A percentile compares a stretch with the other conserved stretches of the same genome.
These are phyloP conservation scores for Kurtzmaniella quercitrusa DNA, from an alignment of 1,139 yeast species.

Conservation along the genomic window DNA sequence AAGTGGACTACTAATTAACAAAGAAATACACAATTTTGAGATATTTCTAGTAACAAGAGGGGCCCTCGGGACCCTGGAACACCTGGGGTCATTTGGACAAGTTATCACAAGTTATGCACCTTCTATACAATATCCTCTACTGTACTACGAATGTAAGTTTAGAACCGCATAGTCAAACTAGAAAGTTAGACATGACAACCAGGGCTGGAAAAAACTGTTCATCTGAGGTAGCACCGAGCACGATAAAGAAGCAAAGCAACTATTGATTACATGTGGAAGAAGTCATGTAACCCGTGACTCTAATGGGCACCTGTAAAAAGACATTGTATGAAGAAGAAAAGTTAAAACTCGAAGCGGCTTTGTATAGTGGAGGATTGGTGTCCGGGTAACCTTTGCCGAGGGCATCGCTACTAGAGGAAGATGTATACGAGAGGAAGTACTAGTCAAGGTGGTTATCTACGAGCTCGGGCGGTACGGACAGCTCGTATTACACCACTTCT, in stretches of 20 bases:
- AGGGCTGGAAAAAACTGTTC: slow-evolving; percentile 55
- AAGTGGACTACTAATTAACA: too few species aligned
- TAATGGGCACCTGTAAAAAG: slow-evolving; percentile 86
- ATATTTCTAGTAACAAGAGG: too few species aligned
- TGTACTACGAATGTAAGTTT: slow-evolving; percentile 47
- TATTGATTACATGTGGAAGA: slow-evolving; percentile 47
- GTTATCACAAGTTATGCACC: too few species aligned
- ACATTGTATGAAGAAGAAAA: slow-evolving; percentile 56
- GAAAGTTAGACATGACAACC: slow-evolving; percentile 53
- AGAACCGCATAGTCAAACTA: slow-evolving; percentile 66
- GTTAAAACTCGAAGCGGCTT: neutral
- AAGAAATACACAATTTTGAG: too few species aligned
- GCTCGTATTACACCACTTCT: too few species aligned
- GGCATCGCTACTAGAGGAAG: neutral
- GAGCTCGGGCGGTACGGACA: too few species aligned
- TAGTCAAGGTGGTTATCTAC: too few species aligned
- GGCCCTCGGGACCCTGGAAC: too few species aligned
- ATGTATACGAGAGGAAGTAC: too few species aligned
- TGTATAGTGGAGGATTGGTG: neutral
- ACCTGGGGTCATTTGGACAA: too few species aligned
- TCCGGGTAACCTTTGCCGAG: slow-evolving; percentile 20
- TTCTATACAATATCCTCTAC: neutral
- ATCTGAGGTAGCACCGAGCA: slow-evolving; percentile 94
- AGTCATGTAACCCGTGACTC: slow-evolving; percentile 75
- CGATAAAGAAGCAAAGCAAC: slow-evolving; percentile 52